phyloP scores from a whole-genome alignment of 169 alveolate species.

The Eimeria tenella region DNA sequence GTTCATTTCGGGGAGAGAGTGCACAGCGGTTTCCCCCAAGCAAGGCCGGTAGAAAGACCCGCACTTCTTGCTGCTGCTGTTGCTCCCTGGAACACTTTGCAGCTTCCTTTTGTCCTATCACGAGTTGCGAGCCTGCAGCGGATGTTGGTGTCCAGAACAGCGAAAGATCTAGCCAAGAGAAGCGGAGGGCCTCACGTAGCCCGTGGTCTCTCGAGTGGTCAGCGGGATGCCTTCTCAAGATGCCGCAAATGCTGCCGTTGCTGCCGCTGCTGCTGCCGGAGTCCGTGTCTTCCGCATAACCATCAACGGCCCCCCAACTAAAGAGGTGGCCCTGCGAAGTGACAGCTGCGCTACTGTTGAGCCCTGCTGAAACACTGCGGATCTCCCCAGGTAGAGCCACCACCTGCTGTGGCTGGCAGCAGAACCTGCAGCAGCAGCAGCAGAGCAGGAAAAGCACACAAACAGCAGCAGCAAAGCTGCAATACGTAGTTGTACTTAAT shows the following conservation, averaged over 20 bases:
- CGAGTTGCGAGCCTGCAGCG: neutral
- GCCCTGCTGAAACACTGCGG: slow-evolving; percentile 62
- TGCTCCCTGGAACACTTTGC: neutral
- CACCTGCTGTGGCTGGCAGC: slow-evolving; percentile 76
- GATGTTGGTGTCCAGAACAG: neutral
- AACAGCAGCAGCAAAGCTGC: neutral
- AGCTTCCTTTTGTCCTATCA: neutral
- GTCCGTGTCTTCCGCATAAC: neutral
- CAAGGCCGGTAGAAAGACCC: slow-evolving; percentile 27
- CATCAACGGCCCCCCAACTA: slow-evolving; percentile 64
- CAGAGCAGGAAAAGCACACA: neutral
- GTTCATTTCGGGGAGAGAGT: neutral
- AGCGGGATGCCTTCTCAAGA: slow-evolving; percentile 45
- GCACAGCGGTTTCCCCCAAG: neutral
- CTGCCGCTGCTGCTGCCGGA: neutral
- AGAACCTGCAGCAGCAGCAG: slow-evolving; percentile 68
- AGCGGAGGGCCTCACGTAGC: slow-evolving; percentile 32
- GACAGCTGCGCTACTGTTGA: slow-evolving; percentile 47
- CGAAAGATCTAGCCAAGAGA: slow-evolving; percentile 39
- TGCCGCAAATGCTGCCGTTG: slow-evolving; percentile 11
- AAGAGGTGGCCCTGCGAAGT: slow-evolving; percentile 58
- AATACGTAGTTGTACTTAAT: too few species aligned
- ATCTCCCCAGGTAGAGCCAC: slow-evolving; percentile 63
- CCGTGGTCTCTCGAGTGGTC: slow-evolving; percentile 66
- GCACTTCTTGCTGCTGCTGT: neutral